A percentile compares a stretch with the other conserved stretches of the same genome.
phyloP scores from a whole-genome alignment of 202 grass and related monocot species.

The Cymbopogon flexuosus region DNA sequence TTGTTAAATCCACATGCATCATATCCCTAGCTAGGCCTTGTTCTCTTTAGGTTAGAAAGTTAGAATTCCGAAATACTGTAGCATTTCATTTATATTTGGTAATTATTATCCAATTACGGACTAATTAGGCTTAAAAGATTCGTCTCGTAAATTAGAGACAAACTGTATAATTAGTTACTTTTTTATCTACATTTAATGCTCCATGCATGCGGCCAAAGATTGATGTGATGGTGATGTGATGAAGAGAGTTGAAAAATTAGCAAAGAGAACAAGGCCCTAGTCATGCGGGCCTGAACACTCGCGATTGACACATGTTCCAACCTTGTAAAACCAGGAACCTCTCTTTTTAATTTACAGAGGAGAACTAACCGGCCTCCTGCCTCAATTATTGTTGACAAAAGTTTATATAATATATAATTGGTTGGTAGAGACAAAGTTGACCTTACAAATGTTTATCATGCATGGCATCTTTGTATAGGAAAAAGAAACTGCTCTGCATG shows the following conservation, averaged over 20 bases:
- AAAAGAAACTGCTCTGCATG: conserved; percentile 22
- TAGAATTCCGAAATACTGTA: too few species aligned
- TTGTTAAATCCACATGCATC: conserved; percentile 42
- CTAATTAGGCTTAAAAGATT: too few species aligned
- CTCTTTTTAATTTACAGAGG: conserved; percentile 15
- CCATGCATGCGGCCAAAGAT: too few species aligned
- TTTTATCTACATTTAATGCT: too few species aligned
- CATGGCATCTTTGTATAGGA: conserved; percentile 29
- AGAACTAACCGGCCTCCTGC: conserved; percentile 14
- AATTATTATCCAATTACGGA: too few species aligned
- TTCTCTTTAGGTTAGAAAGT: too few species aligned
- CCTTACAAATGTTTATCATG: conserved; percentile 27
- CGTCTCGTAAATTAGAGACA: too few species aligned
- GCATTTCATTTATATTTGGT: too few species aligned
- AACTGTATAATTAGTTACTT: too few species aligned
- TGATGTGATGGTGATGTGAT: too few species aligned
- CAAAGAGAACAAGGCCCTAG: too few species aligned
- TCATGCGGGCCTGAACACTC: conserved; percentile 3
- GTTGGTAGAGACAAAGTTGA: conserved; percentile 46
- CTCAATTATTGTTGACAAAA: conserved; percentile 41
- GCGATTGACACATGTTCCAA: conserved; percentile 35
- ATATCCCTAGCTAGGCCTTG: conserved; percentile 2
- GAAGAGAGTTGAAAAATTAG: too few species aligned
- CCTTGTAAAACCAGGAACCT: conserved; percentile 27
- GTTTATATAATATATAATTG: conserved; percentile 31